Conservation (phyloP, 2,329 filamentous ascomycete species). For the Fusarium buharicum region DNA sequence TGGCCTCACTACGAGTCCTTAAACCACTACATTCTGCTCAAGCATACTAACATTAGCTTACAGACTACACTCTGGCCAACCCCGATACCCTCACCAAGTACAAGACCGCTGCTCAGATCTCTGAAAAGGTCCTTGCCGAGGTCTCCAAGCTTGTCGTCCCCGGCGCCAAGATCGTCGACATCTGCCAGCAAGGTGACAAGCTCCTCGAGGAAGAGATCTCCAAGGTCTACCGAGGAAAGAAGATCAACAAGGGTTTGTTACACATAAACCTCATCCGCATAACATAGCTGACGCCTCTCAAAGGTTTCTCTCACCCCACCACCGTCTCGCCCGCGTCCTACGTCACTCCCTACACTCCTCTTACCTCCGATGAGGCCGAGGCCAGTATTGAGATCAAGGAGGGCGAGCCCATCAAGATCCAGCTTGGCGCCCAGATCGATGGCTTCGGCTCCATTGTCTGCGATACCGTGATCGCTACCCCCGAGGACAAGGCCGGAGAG, state of each 20-base stretch:
- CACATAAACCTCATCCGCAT: not conserved
- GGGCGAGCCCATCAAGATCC: conserved; percentile 93
- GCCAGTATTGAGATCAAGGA: conserved; percentile 81
- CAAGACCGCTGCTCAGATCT: conserved; percentile 95
- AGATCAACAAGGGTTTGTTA: conserved; percentile 84
- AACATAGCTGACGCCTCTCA: conserved; percentile 29
- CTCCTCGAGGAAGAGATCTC: conserved; percentile 90
- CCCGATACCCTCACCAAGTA: conserved; percentile 98
- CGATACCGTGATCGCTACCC: conserved; percentile 82
- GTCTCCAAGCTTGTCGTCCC: conserved; percentile 80
- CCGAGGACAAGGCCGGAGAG: conserved; percentile 69
- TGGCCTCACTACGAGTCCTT: conserved; percentile 7
- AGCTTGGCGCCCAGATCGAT: conserved; percentile 98
- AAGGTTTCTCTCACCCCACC: conserved; percentile 91
- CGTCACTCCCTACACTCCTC: conserved; percentile 95
- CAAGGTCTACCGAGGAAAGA: conserved; percentile 99
- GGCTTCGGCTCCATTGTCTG: conserved; percentile 97
- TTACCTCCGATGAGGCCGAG: conserved; percentile 87
- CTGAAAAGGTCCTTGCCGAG: conserved; percentile 91
- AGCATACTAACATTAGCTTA: conserved; percentile 14
- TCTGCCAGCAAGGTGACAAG: conserved; percentile 97
- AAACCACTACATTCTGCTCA: conserved; percentile 8
- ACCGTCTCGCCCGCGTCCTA: conserved; percentile 94
- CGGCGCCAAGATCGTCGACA: conserved; percentile 89
- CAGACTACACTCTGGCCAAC: conserved; percentile 91